phyloP scores from a whole-genome alignment of 345 rosid species.

The Nasturtium officinale region DNA sequence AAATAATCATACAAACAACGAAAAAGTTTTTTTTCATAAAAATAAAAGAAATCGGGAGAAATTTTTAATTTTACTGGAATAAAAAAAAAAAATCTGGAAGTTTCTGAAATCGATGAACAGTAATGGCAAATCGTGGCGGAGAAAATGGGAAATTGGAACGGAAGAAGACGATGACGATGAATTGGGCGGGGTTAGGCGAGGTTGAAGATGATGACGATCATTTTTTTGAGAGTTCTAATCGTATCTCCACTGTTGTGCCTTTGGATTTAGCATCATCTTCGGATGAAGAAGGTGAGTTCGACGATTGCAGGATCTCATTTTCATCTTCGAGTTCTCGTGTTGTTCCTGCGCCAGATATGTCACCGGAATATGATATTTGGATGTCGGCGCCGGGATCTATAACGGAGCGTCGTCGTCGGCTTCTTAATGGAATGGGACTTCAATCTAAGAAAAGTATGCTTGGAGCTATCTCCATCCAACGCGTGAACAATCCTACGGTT shows the following conservation, averaged over 20 bases:
- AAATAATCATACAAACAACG: slow-evolving; percentile 23
- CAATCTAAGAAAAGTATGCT: slow-evolving; percentile 47
- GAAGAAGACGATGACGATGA: slow-evolving; percentile 68
- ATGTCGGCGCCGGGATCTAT: slow-evolving; percentile 89
- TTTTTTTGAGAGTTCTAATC: slow-evolving; percentile 64
- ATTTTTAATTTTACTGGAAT: neutral
- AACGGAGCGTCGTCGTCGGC: slow-evolving; percentile 66
- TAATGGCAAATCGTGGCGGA: slow-evolving; percentile 27
- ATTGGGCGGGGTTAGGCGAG: slow-evolving; percentile 70
- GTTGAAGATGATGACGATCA: slow-evolving; percentile 67
- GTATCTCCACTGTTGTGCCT: slow-evolving; percentile 57
- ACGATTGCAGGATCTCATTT: slow-evolving; percentile 72
- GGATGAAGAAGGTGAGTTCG: slow-evolving; percentile 66
- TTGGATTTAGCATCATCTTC: slow-evolving; percentile 65
- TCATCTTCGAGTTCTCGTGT: slow-evolving; percentile 48
- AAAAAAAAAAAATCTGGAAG: neutral
- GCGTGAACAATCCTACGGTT: slow-evolving; percentile 27
- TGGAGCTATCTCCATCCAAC: slow-evolving; percentile 43
- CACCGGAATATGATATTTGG: slow-evolving; percentile 76
- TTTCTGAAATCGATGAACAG: slow-evolving; percentile 26
- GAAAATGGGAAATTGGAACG: slow-evolving; percentile 50
- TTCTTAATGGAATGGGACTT: slow-evolving; percentile 81
- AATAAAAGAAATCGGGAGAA: neutral
- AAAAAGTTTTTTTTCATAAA: neutral
- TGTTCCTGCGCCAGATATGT: slow-evolving; percentile 38